Evolutionary conservation across 225 moss, liverwort and hornwort species (phyloP), one percentile per base, ranked within the genome.

Genomic region (Antitrichia curtipendula): DNA sequence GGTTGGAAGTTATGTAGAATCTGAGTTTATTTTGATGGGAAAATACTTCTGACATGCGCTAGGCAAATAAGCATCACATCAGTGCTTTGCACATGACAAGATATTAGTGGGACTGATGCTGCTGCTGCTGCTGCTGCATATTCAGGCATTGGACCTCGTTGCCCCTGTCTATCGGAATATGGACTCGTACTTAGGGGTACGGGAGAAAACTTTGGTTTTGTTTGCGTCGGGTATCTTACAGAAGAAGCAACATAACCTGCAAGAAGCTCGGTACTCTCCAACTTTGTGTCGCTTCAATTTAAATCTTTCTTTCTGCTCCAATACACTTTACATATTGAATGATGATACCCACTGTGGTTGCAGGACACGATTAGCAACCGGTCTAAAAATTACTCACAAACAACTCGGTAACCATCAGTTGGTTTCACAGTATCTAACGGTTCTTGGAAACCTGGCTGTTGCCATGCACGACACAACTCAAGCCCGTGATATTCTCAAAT

Each of bases 321-420:
- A 56, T 52, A 50, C 52, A 52, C 70, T 57, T 47, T 63, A 52
- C 34, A 80, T 88, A 81, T 82, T 93, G 82, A 91, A 88, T 74
- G 88, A 87, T 82, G 70, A 60, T 65, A 64, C 38, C 53, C 63
- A 36, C 60, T 72, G 85, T 94, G 85, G 71, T 85, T 95, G 89
- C 95, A 97, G 97, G 87, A 68, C 97, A 85, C 97, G 96, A 85
- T 88, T 99, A 88, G 96, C 99, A 88, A 91, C 95, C 38, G 99
- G 99, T 80, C 87, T 99, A 60, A 96, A 95, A 82, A 78, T 99
- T 24, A 96, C 96, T 78, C 95, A 99, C 88, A 97, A 95, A 90
- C 94, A 99, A 91, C 93, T 99, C 75, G 96, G 96, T 61, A 99
- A 99, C 81, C 97, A 99, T 90, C 99, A 97, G 72, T 91, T 99